These are phyloP conservation scores for Populus tomentosa DNA, from an alignment of 441 rosid genomes.

Conservation along the genomic window DNA sequence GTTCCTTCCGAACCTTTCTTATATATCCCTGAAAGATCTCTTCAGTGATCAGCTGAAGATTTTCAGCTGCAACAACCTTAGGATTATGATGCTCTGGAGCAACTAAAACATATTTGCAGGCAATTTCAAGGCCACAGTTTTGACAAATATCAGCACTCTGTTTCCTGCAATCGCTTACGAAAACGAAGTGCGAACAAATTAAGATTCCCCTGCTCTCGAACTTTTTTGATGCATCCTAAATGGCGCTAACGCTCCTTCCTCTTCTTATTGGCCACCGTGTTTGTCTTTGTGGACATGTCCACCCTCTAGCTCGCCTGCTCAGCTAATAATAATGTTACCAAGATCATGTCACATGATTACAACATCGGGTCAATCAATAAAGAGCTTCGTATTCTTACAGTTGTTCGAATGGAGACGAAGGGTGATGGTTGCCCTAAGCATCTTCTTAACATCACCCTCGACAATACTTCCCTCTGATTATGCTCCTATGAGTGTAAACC, in stretches of 20 bases:
- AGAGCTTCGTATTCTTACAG: neutral
- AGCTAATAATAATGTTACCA: neutral
- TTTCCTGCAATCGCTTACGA: too few relatives aligned
- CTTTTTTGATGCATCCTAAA: too few relatives aligned
- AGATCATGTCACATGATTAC: neutral
- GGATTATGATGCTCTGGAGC: too few relatives aligned
- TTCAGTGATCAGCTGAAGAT: neutral
- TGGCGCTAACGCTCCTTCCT: too few relatives aligned
- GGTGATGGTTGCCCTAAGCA: neutral
- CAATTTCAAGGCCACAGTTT: too few relatives aligned
- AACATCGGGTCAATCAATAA: neutral
- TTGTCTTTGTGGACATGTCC: too few relatives aligned
- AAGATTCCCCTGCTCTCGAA: too few relatives aligned
- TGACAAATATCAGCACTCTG: too few relatives aligned
- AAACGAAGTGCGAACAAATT: too few relatives aligned
- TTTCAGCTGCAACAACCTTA: neutral
- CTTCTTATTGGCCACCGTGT: too few relatives aligned
- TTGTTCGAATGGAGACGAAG: neutral
- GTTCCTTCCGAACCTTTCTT: slow-evolving; percentile 6
- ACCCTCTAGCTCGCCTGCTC: too few relatives aligned
- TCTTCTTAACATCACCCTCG: neutral
- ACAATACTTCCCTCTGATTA: neutral
- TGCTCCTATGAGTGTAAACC: neutral
- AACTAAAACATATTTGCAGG: too few relatives aligned
- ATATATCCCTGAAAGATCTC: slow-evolving; percentile 1